Evolutionary conservation across 371 early-diverging fungal genomes (phyloP).

Genomic region (Mucor lusitanicus): DNA sequence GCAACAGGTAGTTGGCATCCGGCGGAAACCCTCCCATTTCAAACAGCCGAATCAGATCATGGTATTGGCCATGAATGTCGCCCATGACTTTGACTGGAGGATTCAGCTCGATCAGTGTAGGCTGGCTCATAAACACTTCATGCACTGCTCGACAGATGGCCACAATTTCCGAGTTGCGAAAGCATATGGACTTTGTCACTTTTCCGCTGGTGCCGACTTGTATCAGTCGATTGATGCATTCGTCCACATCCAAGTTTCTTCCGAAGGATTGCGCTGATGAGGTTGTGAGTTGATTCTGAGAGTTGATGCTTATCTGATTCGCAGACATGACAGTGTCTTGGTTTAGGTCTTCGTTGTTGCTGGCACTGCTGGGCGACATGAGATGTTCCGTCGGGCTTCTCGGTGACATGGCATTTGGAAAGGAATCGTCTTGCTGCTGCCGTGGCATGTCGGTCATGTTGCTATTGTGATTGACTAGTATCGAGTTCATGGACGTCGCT

Average conservation of each 20-base stretch:
- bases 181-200: conserved; percentile 65
- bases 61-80: conserved; percentile 94
- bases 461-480: conserved; percentile 33
- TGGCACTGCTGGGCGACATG: background rate
- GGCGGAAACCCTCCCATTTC: conserved; percentile 93
- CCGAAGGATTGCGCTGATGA: conserved; percentile 33
- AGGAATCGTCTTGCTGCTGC: background rate
- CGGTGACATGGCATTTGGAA: conserved; percentile 9
- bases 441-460: too few relatives aligned
- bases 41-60: conserved; percentile 87
- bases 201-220: conserved; percentile 65
- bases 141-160: conserved; percentile 82
- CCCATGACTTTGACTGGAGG: conserved; percentile 96
- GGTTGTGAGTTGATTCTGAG: conserved; percentile 15
- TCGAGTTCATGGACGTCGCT: conserved; percentile 41
- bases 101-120: conserved; percentile 89
- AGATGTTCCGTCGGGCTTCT: background rate
- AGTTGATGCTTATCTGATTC: conserved; percentile 2
- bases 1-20: conserved; percentile 88
- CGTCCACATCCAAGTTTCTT: conserved; percentile 69
- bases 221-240: conserved; percentile 79
- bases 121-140: conserved; percentile 92
- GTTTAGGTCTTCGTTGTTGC: background rate
- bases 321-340: conserved; percentile 2
- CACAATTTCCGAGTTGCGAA: conserved; percentile 82